phyloP scores from a whole-genome alignment of 2,329 filamentous ascomycete genomes.

The Trichoderma sp. region DNA sequence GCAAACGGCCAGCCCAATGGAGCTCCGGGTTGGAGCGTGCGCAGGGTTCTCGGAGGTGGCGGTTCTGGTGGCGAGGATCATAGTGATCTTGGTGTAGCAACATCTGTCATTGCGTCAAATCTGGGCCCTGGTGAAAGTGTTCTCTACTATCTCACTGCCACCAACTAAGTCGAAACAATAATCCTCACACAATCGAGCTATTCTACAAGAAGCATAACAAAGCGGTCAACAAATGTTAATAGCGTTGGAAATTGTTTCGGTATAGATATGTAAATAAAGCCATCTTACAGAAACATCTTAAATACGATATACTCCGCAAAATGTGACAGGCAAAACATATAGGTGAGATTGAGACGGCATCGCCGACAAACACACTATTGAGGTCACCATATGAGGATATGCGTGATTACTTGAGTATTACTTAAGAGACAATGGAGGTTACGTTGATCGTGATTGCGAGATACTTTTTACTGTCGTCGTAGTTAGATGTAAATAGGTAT shows the following conservation, averaged over 20 bases:
- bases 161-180: background rate
- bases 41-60: constrained; percentile 6
- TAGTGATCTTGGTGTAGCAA: background rate
- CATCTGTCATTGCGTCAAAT: background rate
- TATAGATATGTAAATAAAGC: background rate
- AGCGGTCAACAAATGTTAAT: background rate
- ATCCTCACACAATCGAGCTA: background rate
- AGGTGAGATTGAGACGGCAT: background rate
- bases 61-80: constrained; percentile 5
- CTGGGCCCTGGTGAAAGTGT: constrained; percentile 5
- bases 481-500: background rate
- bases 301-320: background rate
- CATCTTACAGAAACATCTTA: background rate
- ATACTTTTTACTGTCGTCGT: background rate
- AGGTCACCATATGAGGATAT: background rate
- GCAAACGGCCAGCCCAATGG: background rate
- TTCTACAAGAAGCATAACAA: background rate
- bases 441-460: background rate
- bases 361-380: background rate
- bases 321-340: background rate
- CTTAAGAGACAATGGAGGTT: background rate
- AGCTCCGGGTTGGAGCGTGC: constrained; percentile 5
- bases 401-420: background rate
- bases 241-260: background rate
- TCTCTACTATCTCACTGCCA: background rate